Evolutionary conservation across 768 basidiomycete genomes (phyloP).

Genomic region (Kwoniella shandongensis): DNA sequence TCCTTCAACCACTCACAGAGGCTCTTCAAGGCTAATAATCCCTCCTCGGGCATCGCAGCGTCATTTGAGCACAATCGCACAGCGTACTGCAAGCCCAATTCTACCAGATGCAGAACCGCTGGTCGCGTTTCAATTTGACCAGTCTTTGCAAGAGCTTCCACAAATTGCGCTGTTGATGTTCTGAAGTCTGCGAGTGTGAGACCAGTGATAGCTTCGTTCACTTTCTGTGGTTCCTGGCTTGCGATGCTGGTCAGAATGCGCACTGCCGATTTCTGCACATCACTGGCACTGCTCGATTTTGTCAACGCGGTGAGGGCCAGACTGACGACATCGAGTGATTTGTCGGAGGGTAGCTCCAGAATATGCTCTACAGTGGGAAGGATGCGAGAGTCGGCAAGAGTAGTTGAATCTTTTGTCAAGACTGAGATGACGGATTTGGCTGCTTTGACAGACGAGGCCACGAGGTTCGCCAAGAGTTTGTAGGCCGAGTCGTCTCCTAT

Average conservation of each 20-base stretch:
- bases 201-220: background rate
- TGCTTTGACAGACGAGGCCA: background rate
- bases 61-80: slow-evolving; percentile 24
- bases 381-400: slow-evolving; percentile 2
- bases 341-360: slow-evolving; percentile 6
- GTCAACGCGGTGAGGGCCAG: slow-evolving; percentile 5
- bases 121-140: background rate
- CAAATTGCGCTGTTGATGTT: background rate
- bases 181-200: slow-evolving; percentile 8
- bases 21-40: slow-evolving; percentile 1
- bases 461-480: slow-evolving; percentile 10
- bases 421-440: slow-evolving; percentile 1
- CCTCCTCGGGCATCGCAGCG: background rate
- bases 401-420: slow-evolving; percentile 2
- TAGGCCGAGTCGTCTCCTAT: background rate
- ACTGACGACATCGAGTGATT: background rate
- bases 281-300: background rate
- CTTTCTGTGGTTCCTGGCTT: background rate
- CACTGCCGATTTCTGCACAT: slow-evolving; percentile 5
- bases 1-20: slow-evolving; percentile 23
- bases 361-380: slow-evolving; percentile 7
- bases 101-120: slow-evolving; percentile 13
- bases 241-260: slow-evolving; percentile 1
- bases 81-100: slow-evolving; percentile 20
- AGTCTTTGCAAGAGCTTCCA: background rate